Conservation (phyloP, 106 monocot genomes). For the Dioscorea zingiberensis region DNA sequence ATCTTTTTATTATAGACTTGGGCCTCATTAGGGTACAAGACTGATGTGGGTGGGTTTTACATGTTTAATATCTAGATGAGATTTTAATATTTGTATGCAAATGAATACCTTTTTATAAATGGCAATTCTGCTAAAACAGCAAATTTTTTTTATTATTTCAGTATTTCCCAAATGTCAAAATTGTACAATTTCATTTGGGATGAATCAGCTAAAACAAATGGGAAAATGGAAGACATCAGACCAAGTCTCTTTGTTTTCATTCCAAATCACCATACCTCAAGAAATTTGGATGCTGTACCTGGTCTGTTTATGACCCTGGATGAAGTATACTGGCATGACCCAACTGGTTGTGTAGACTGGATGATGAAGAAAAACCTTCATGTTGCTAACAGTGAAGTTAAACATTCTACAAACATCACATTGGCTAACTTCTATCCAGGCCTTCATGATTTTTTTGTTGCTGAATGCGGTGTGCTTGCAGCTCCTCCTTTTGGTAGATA, state of each 20-base stretch:
- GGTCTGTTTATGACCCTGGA: conserved; percentile 55
- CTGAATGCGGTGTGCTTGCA: conserved; percentile 51
- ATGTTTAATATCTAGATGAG: too few relatives aligned
- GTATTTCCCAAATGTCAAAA: conserved; percentile 76
- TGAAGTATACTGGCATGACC: conserved; percentile 81
- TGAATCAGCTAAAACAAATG: conserved; percentile 20
- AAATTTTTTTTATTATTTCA: conserved; percentile 18
- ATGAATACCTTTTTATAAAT: too few relatives aligned
- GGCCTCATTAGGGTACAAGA: too few relatives aligned
- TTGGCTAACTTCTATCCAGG: conserved; percentile 58
- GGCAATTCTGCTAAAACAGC: too few relatives aligned
- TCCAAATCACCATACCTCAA: conserved; percentile 39
- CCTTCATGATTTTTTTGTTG: conserved; percentile 80
- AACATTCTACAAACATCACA: conserved; percentile 13
- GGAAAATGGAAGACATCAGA: conserved; percentile 37
- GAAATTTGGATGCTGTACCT: conserved; percentile 20
- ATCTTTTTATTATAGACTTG: too few relatives aligned
- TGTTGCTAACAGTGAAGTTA: conserved; percentile 8
- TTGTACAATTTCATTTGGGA: conserved; percentile 64
- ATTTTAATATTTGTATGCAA: too few relatives aligned
- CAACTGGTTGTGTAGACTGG: conserved; percentile 75
- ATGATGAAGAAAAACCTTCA: conserved; percentile 24
- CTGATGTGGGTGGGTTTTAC: too few relatives aligned
- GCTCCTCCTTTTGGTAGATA: conserved; percentile 54
- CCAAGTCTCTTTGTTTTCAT: conserved; percentile 55